These are phyloP conservation scores for Scheffersomyces illinoinensis DNA, from an alignment of 1,139 yeast species.

Conservation along the genomic window DNA sequence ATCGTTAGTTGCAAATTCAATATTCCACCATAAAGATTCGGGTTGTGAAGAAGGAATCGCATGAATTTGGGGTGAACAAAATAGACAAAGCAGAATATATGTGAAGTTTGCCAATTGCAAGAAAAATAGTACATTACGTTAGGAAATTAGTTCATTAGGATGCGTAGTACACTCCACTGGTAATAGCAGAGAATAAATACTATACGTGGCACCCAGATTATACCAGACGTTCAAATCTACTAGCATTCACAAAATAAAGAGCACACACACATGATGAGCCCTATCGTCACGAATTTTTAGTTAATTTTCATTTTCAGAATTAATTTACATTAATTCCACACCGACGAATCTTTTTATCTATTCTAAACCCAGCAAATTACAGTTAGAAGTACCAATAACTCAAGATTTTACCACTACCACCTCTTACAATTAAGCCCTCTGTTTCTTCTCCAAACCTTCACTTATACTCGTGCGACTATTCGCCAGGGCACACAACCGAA, in stretches of 20 bases:
- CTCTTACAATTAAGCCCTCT: background rate
- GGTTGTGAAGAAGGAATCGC: too few relatives aligned
- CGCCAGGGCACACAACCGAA: background rate
- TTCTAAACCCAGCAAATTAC: background rate
- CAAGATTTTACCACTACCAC: background rate
- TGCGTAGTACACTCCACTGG: background rate
- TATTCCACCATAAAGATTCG: too few relatives aligned
- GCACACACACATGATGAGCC: background rate
- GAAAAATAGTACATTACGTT: background rate
- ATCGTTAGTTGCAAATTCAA: too few relatives aligned
- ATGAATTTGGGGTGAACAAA: too few relatives aligned
- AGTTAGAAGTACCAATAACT: background rate
- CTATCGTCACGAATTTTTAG: background rate
- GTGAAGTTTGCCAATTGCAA: too few relatives aligned
- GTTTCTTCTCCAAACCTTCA: background rate
- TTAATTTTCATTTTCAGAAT: background rate
- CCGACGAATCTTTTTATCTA: background rate
- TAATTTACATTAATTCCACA: background rate
- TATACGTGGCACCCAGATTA: background rate
- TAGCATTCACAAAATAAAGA: background rate
- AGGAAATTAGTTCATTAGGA: background rate
- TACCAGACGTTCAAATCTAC: background rate
- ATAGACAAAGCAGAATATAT: too few relatives aligned
- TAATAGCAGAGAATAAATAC: background rate
- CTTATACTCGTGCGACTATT: background rate